Evolutionary conservation across 2,329 filamentous ascomycete genomes (phyloP).

Genomic region (Huntiella abstrusa): DNA sequence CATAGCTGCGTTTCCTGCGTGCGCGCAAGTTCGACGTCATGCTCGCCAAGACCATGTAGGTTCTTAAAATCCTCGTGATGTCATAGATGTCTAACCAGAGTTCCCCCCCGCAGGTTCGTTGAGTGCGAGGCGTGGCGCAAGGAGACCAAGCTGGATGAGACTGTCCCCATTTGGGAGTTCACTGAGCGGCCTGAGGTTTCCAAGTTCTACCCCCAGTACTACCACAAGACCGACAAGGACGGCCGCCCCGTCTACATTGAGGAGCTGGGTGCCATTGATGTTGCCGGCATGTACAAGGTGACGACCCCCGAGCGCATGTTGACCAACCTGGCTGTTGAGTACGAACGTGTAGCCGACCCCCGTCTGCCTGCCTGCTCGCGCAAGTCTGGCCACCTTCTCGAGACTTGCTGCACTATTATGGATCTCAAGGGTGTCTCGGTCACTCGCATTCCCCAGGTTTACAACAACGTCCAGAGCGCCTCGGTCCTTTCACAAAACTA

Average conservation of each 20-base stretch:
- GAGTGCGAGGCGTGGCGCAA: conserved; percentile 83
- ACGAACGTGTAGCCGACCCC: conserved; percentile 87
- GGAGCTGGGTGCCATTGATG: conserved; percentile 81
- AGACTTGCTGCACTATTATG: conserved; percentile 98
- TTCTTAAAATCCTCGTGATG: neutral
- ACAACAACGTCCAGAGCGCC: conserved; percentile 69
- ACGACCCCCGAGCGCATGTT: conserved; percentile 87
- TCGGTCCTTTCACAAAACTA: conserved; percentile 93
- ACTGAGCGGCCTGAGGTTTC: conserved; percentile 66
- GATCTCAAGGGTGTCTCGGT: conserved; percentile 90
- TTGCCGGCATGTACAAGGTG: conserved; percentile 80
- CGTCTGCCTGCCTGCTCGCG: conserved; percentile 89
- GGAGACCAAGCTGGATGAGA: conserved; percentile 66
- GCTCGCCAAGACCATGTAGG: conserved; percentile 72
- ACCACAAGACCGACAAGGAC: conserved; percentile 97
- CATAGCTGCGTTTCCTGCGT: conserved; percentile 68
- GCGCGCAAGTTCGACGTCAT: conserved; percentile 90
- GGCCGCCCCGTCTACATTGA: conserved; percentile 96
- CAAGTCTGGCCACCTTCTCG: conserved; percentile 72
- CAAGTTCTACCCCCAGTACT: conserved; percentile 94
- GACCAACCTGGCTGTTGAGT: conserved; percentile 89
- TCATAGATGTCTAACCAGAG: neutral
- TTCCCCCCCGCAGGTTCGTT: conserved; percentile 48
- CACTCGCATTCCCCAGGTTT: conserved; percentile 63
- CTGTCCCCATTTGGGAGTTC: conserved; percentile 69